phyloP scores from a whole-genome alignment of 2,329 filamentous ascomycete genomes.

The Penicillium expansum region DNA sequence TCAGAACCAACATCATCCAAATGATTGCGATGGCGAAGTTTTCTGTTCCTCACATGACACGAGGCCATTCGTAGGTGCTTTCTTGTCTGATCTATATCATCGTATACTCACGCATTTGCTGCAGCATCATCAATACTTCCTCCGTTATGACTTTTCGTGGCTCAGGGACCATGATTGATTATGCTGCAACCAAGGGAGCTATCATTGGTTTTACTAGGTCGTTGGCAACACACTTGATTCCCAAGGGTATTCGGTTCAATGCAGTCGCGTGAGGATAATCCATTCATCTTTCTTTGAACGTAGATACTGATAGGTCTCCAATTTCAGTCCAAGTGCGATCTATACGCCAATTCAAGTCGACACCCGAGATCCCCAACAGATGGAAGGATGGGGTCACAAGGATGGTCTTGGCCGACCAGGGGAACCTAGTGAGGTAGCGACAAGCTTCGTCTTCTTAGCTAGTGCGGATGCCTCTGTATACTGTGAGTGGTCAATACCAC shows the following conservation, averaged over 20 bases:
- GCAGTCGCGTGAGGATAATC: slow-evolving; percentile 37
- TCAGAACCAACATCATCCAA: slow-evolving; percentile 56
- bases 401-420: slow-evolving; percentile 35
- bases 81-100: background rate
- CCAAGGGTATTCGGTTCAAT: slow-evolving; percentile 58
- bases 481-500: slow-evolving; percentile 26
- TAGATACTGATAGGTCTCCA: background rate
- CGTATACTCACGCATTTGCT: background rate
- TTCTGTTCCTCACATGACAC: slow-evolving; percentile 55
- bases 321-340: slow-evolving; percentile 32
- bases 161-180: slow-evolving; percentile 53
- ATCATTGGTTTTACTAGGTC: slow-evolving; percentile 57
- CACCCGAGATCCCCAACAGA: slow-evolving; percentile 33
- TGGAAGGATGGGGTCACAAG: slow-evolving; percentile 34
- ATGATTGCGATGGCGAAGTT: slow-evolving; percentile 62
- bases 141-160: slow-evolving; percentile 57
- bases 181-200: slow-evolving; percentile 58
- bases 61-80: slow-evolving; percentile 45
- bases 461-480: slow-evolving; percentile 36
- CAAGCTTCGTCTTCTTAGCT: slow-evolving; percentile 42
- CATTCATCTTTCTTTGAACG: no score
- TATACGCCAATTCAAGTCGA: slow-evolving; percentile 39
- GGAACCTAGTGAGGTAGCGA: slow-evolving; percentile 41
- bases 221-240: slow-evolving; percentile 52
- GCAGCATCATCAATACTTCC: slow-evolving; percentile 56